phyloP scores from a whole-genome alignment of 2,329 filamentous ascomycete genomes.

The Neocatenulostroma microsporum region DNA sequence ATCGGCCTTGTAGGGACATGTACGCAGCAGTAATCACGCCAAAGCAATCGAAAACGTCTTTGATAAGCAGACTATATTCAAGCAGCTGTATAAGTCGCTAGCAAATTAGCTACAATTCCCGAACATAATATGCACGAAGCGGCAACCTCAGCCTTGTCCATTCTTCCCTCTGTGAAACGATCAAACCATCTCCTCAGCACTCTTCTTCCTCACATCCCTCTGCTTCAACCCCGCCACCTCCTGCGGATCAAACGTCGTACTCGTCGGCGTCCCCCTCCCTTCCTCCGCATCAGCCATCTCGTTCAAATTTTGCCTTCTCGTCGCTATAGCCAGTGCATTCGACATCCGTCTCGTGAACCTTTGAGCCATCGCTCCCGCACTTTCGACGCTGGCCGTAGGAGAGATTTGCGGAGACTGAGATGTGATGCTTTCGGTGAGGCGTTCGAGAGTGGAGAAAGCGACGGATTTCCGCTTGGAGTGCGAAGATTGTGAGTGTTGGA shows the following conservation, averaged over 20 bases:
- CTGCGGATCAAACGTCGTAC: conserved; percentile 3
- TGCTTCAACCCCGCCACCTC: conserved; percentile 4
- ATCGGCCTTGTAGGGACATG: too few species aligned
- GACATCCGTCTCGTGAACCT: not conserved
- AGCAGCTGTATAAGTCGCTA: too few species aligned
- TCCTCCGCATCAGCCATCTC: conserved; percentile 8
- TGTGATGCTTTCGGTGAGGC: not conserved
- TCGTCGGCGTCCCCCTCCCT: conserved; percentile 11
- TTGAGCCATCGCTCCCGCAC: too few species aligned
- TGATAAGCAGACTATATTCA: too few species aligned
- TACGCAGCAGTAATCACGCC: too few species aligned
- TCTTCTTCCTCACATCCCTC: conserved; percentile 4
- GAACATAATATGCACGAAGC: too few species aligned
- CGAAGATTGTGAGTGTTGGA: not conserved
- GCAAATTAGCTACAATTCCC: too few species aligned
- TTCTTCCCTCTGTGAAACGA: too few species aligned
- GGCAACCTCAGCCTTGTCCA: too few species aligned
- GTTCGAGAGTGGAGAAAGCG: too few species aligned
- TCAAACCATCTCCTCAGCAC: conserved; percentile 8
- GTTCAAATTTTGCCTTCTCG: not conserved
- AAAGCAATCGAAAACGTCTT: too few species aligned
- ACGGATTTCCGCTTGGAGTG: not conserved
- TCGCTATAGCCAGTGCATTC: not conserved
- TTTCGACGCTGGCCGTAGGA: not conserved
- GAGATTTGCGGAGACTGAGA: not conserved